Evolutionary conservation across 2,329 filamentous ascomycete genomes (phyloP).

Genomic region (Fusarium pilosicola): DNA sequence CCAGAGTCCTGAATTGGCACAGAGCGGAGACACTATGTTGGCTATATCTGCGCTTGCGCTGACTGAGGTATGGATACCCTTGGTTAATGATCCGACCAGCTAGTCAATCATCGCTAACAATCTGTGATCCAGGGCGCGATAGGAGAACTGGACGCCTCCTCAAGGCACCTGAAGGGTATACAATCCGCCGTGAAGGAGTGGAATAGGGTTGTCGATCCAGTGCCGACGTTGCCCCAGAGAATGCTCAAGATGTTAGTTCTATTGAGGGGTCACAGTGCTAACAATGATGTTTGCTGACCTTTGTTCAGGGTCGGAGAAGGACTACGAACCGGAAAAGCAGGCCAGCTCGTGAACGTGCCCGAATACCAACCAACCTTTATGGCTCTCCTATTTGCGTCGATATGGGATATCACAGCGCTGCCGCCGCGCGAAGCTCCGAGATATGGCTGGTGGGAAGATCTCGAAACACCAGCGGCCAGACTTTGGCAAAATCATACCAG

Average conservation of each 20-base stretch:
- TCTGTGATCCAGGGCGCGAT: slow-evolving; percentile 51
- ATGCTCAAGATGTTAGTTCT: slow-evolving; percentile 50
- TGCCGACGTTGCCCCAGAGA: slow-evolving; percentile 52
- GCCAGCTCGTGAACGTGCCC: slow-evolving; percentile 53
- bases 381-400: slow-evolving; percentile 56
- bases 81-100: not conserved
- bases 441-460: slow-evolving; percentile 52
- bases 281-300: slow-evolving; percentile 17
- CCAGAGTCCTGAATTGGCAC: slow-evolving; percentile 49
- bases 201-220: slow-evolving; percentile 27
- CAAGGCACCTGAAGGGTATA: slow-evolving; percentile 55
- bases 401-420: slow-evolving; percentile 52
- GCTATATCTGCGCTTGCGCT: slow-evolving; percentile 57
- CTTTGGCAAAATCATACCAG: slow-evolving; percentile 52
- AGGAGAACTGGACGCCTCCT: slow-evolving; percentile 55
- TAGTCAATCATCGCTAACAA: slow-evolving; percentile 14
- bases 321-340: slow-evolving; percentile 52
- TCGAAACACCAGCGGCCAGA: slow-evolving; percentile 49
- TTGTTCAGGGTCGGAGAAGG: slow-evolving; percentile 52
- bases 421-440: slow-evolving; percentile 49
- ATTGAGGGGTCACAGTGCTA: not conserved
- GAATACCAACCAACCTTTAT: slow-evolving; percentile 58
- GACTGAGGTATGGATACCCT: slow-evolving; percentile 51
- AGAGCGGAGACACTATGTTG: slow-evolving; percentile 55
- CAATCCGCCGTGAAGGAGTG: slow-evolving; percentile 43